phyloP scores from a whole-genome alignment of 257 asterid genomes.

The Osmanthus fragrans region DNA sequence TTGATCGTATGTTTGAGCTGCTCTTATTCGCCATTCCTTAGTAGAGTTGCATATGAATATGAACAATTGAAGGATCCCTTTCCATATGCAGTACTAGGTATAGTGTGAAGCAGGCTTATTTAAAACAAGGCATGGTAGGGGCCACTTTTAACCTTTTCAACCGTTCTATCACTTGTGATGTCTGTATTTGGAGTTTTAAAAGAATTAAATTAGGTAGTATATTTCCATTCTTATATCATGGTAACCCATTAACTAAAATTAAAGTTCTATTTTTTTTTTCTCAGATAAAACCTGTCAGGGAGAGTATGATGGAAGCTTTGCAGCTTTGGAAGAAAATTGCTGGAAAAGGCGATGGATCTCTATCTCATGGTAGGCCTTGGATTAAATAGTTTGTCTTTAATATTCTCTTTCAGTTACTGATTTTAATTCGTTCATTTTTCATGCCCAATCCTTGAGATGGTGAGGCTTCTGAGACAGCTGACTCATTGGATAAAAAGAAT shows the following conservation, averaged over 20 bases:
- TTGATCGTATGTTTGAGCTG: neutral
- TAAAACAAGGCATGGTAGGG: constrained; percentile 13
- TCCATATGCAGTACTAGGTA: constrained; percentile 1
- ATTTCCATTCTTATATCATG: constrained; percentile 8
- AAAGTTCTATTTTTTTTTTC: constrained; percentile 10
- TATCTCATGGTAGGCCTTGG: constrained; percentile 57
- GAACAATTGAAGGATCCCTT: neutral
- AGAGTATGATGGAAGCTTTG: constrained; percentile 89
- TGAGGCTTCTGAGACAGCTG: constrained; percentile 60
- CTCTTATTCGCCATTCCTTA: neutral
- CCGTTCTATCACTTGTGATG: constrained; percentile 11
- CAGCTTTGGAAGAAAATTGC: constrained; percentile 94
- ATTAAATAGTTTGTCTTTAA: constrained; percentile 9
- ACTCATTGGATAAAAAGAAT: constrained; percentile 50
- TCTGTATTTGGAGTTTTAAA: constrained; percentile 13
- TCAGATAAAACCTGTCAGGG: constrained; percentile 94
- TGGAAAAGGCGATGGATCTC: constrained; percentile 80
- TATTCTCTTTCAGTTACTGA: constrained; percentile 2
- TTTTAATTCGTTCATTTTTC: constrained; percentile 5
- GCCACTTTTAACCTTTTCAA: constrained; percentile 1
- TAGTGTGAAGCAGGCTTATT: neutral
- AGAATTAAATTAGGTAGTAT: constrained; percentile 8
- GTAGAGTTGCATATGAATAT: neutral
- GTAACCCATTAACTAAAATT: constrained; percentile 13
- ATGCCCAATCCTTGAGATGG: constrained; percentile 53